Conservation (phyloP, 768 basidiomycete species). For the Suillus plorans region DNA sequence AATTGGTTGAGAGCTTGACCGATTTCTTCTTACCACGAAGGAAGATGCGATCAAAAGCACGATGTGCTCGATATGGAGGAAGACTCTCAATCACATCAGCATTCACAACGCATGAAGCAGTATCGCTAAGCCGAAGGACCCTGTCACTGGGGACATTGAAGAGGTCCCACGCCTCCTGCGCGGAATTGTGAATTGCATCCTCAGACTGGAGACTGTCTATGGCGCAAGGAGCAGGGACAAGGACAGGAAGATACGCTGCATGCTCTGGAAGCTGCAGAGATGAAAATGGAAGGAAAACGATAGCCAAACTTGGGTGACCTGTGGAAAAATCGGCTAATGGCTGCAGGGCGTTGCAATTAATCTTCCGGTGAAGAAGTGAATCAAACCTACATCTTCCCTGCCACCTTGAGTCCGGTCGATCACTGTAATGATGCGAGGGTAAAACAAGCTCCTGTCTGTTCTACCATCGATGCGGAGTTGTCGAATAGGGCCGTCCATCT, state of each 20-base stretch:
- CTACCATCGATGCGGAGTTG: constrained; percentile 27
- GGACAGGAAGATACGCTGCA: constrained; percentile 59
- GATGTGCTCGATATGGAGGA: constrained; percentile 41
- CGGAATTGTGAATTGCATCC: constrained; percentile 20
- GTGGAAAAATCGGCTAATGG: constrained; percentile 37
- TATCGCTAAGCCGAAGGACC: constrained; percentile 37
- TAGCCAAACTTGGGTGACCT: constrained; percentile 58
- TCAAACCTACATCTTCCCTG: constrained; percentile 29
- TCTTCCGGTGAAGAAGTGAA: constrained; percentile 16
- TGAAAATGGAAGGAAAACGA: constrained; percentile 62
- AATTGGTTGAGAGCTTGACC: constrained; percentile 40
- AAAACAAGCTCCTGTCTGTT: constrained; percentile 23
- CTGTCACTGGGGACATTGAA: constrained; percentile 42
- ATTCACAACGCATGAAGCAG: constrained; percentile 44
- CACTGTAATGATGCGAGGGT: constrained; percentile 36
- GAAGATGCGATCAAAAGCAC: constrained; percentile 46
- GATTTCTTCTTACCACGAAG: constrained; percentile 30
- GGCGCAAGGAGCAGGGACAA: constrained; percentile 28
- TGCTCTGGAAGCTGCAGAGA: constrained; percentile 37
- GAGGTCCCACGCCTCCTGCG: constrained; percentile 44
- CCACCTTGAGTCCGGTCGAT: constrained; percentile 34
- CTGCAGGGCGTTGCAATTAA: constrained; percentile 36
- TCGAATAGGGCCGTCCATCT: constrained; percentile 22
- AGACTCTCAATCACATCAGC: constrained; percentile 43
- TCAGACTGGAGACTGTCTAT: constrained; percentile 26